Conservation (phyloP, 140 eudicot genomes). For the Stevia rebaudiana region DNA sequence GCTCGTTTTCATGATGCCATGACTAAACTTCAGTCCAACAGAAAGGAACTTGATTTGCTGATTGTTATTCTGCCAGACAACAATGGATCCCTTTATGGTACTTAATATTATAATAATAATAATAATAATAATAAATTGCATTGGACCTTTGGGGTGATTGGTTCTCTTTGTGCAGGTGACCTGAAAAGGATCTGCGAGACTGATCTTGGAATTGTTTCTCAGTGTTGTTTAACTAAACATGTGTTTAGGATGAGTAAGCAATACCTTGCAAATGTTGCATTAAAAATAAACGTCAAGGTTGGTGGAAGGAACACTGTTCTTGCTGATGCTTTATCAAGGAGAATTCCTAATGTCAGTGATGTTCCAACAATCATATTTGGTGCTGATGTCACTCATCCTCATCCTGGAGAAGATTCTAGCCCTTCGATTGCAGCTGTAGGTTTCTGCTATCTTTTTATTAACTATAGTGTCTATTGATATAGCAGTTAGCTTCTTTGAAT, state of each 20-base stretch:
- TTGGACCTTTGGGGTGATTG: too few species aligned
- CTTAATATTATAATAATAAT: too few species aligned
- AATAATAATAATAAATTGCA: too few species aligned
- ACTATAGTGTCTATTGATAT: neutral
- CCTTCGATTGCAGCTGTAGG: slow-evolving; percentile 87
- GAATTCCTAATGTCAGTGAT: slow-evolving; percentile 73
- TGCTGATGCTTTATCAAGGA: slow-evolving; percentile 76
- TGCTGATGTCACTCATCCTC: slow-evolving; percentile 91
- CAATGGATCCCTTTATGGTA: slow-evolving; percentile 92
- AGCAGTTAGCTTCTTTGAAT: neutral
- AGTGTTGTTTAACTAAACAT: slow-evolving; percentile 85
- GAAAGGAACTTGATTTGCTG: slow-evolving; percentile 78
- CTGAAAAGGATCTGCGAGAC: slow-evolving; percentile 93
- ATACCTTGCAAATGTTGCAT: slow-evolving; percentile 79
- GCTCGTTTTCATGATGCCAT: slow-evolving; percentile 70
- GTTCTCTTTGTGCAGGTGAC: slow-evolving; percentile 47
- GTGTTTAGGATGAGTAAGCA: slow-evolving; percentile 79
- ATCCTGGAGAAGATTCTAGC: slow-evolving; percentile 86
- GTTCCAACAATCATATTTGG: slow-evolving; percentile 73
- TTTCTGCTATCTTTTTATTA: neutral
- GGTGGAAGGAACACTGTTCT: slow-evolving; percentile 91
- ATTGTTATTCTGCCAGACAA: slow-evolving; percentile 88
- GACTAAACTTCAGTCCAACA: slow-evolving; percentile 51
- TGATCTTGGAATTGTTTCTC: slow-evolving; percentile 92
- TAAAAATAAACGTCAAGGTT: slow-evolving; percentile 79